Evolutionary conservation across 805 yeast genomes (phyloP).

Genomic region (Metschnikowia lachancei): DNA sequence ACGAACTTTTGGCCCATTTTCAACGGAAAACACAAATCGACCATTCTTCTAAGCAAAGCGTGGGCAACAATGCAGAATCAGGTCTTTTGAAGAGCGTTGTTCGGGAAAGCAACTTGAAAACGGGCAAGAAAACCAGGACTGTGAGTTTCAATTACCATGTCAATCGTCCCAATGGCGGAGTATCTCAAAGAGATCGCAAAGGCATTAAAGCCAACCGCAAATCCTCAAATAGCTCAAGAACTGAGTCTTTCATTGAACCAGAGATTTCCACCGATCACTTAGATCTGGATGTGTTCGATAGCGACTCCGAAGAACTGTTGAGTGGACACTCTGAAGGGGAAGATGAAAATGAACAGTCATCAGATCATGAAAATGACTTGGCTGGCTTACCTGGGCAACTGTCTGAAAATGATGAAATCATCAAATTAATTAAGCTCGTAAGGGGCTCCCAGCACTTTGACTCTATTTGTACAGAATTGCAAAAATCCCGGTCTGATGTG

Average conservation of each 20-base stretch:
- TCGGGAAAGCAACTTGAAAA: slow-evolving; percentile 20
- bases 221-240: neutral
- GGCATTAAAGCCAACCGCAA: neutral
- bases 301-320: slow-evolving; percentile 17
- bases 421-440: slow-evolving; percentile 43
- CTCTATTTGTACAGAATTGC: slow-evolving; percentile 67
- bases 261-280: slow-evolving; percentile 4
- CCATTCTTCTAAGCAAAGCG: neutral
- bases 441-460: slow-evolving; percentile 57
- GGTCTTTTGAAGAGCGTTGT: slow-evolving; percentile 16
- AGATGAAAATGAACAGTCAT: neutral
- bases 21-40: slow-evolving; percentile 10
- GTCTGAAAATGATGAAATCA: slow-evolving; percentile 24
- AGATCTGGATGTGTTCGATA: slow-evolving; percentile 18
- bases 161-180: slow-evolving; percentile 7
- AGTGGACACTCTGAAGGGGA: neutral
- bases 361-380: neutral
- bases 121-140: slow-evolving; percentile 25
- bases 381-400: slow-evolving; percentile 2
- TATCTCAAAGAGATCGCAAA: neutral
- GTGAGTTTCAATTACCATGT: slow-evolving; percentile 36
- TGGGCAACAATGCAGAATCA: slow-evolving; percentile 4
- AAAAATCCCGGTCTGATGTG: slow-evolving; percentile 53
- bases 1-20: slow-evolving; percentile 13
- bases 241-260: neutral